Base-by-base conservation (phyloP, 2,329 filamentous ascomycete genomes). In the Tolypocladium capitatum region DNA sequence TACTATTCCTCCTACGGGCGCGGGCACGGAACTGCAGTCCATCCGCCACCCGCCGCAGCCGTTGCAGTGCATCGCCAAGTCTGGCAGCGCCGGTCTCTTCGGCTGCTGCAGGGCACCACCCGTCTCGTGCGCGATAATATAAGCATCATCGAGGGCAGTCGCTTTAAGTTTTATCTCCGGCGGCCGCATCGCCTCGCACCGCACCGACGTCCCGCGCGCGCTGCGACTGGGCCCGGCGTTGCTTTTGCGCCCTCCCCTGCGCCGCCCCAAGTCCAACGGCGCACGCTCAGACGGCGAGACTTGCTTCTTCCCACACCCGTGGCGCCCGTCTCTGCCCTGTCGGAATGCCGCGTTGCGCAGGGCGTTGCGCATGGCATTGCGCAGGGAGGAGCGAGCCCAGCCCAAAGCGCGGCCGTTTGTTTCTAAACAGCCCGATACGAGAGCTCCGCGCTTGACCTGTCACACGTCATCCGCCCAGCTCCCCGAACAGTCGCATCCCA, bases 401-500 rank as follows among this genome's bases (percentile, higher is more conserved):
- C 13, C 16, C 36, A n/a, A n/a, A n/a, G n/a, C n/a, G n/a, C n/a
- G n/a, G n/a, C 9, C 4, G 1, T 28, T 11, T 5, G 7, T 27
- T 2, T 27, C 20, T 18, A 14, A 27, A 5, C 7, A 24, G 21
- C 16, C 21, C 11, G 24, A 21, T 28, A 21, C 36, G 36, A 38
- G 21, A 20, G 2, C 18, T 18, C 24, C 38, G 9, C 16, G 16
- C 9, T 16, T 24, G 14, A 9, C 7, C 16, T 8, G 36, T 28
- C 38, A 28, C 38, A 28, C 11, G 14, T 14, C 38, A 14, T n/a
- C 14, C 8, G 21, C 36, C 21, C 36, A 40, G 36, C 20, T 40
- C 20, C 36, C 21, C 14, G 36, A 40, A 40, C 38, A 28, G 14
- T 51, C 49, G 68, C 43, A 67, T 46, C 5, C 62, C 59, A 7